phyloP scores from a whole-genome alignment of 371 early-diverging fungal species.

The Rhizopus arrhizus region DNA sequence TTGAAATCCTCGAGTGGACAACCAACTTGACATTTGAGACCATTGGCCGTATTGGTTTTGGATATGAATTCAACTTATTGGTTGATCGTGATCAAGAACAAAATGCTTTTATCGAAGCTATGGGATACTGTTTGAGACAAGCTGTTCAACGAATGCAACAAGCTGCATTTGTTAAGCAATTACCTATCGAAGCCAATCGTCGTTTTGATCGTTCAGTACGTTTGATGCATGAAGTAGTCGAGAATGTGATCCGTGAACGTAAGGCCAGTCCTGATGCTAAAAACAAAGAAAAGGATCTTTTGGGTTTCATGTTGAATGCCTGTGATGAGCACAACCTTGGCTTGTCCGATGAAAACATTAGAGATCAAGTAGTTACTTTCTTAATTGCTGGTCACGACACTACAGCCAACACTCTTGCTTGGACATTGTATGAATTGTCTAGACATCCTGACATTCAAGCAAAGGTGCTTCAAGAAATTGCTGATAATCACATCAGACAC shows the following conservation, averaged over 20 bases:
- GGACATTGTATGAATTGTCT: conserved; percentile 48
- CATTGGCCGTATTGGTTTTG: conserved; percentile 61
- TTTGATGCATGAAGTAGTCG: conserved; percentile 47
- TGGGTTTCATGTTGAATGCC: conserved; percentile 63
- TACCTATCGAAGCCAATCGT: conserved; percentile 50
- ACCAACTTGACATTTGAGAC: conserved; percentile 59
- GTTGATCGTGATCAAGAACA: conserved; percentile 36
- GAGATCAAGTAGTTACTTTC: conserved; percentile 64
- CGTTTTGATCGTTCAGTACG: conserved; percentile 33
- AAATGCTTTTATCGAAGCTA: conserved; percentile 58
- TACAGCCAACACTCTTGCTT: conserved; percentile 55
- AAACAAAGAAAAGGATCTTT: conserved; percentile 49
- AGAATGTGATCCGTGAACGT: conserved; percentile 43
- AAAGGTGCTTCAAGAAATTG: conserved; percentile 56
- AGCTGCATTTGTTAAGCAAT: conserved; percentile 43
- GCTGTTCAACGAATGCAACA: conserved; percentile 30
- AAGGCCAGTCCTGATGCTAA: conserved; percentile 39
- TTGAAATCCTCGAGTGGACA: conserved; percentile 56
- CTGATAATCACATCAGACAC: conserved; percentile 44
- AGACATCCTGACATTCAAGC: conserved; percentile 49
- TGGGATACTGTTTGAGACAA: conserved; percentile 44
- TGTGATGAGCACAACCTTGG: conserved; percentile 43
- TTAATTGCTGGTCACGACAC: conserved; percentile 62
- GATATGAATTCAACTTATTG: conserved; percentile 58
- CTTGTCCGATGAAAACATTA: conserved; percentile 54